A percentile compares a stretch with the other conserved stretches of the same genome.
These are phyloP conservation scores for Botrytis tulipae DNA, from an alignment of 2,329 filamentous ascomycete species.

Conservation along the genomic window DNA sequence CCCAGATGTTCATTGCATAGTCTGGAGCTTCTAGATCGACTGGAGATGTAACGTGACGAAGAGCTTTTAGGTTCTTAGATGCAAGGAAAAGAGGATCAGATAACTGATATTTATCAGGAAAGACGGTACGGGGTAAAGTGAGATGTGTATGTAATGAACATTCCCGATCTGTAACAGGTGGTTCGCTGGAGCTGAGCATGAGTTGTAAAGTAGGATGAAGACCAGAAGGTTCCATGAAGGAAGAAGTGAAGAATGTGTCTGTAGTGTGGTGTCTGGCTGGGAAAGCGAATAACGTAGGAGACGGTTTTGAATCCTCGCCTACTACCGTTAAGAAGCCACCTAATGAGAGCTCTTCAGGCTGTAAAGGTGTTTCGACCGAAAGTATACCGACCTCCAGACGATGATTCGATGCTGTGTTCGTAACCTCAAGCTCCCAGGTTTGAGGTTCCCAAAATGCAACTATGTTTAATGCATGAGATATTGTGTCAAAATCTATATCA, in stretches of 20 bases:
- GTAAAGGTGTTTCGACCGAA: slow-evolving; percentile 60
- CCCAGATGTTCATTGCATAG: slow-evolving; percentile 76
- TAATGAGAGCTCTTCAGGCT: slow-evolving; percentile 73
- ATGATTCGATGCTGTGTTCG: slow-evolving; percentile 41
- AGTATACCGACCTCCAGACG: slow-evolving; percentile 81
- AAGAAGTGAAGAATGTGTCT: slow-evolving; percentile 56
- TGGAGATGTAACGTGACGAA: slow-evolving; percentile 69
- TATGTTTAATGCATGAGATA: slow-evolving; percentile 62
- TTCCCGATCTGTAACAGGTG: slow-evolving; percentile 50
- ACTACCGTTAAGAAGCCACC: slow-evolving; percentile 77
- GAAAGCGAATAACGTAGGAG: slow-evolving; percentile 79
- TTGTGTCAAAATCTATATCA: slow-evolving; percentile 75
- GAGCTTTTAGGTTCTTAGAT: slow-evolving; percentile 71
- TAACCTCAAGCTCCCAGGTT: slow-evolving; percentile 32
- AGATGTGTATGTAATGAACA: slow-evolving; percentile 79
- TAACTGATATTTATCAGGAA: slow-evolving; percentile 86
- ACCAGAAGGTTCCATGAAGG: slow-evolving; percentile 70
- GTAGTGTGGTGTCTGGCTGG: slow-evolving; percentile 70
- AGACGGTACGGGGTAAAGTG: slow-evolving; percentile 76
- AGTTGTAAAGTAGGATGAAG: slow-evolving; percentile 80
- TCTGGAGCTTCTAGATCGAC: slow-evolving; percentile 89
- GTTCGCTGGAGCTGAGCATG: slow-evolving; percentile 53
- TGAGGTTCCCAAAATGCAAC: slow-evolving; percentile 60
- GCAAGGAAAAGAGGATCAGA: slow-evolving; percentile 71
- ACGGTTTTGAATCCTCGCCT: slow-evolving; percentile 69